phyloP scores from a whole-genome alignment of 2,329 filamentous ascomycete species.

The Coniochaeta sp. region DNA sequence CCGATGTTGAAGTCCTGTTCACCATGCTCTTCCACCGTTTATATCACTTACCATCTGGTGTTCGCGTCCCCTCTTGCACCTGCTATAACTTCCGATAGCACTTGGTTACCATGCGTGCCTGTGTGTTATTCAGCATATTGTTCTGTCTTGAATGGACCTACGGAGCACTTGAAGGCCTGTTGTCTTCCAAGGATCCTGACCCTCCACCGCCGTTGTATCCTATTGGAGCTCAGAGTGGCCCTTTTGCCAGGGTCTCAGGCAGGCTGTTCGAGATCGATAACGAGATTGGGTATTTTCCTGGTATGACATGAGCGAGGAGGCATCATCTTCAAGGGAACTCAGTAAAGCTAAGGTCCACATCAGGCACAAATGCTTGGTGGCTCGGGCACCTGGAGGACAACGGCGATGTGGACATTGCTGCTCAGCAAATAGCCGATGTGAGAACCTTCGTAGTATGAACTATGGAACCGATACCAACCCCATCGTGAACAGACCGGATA shows the following conservation, averaged over 20 bases:
- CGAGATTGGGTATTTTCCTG: constrained; percentile 8
- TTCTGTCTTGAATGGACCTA: background rate
- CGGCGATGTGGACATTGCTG: constrained; percentile 8
- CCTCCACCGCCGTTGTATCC: constrained; percentile 4
- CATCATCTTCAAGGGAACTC: too few relatives aligned
- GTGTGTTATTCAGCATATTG: background rate
- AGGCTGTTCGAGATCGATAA: constrained; percentile 9
- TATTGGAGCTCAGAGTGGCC: constrained; percentile 6
- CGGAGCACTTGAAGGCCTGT: background rate
- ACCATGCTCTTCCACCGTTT: background rate
- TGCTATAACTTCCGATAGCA: background rate
- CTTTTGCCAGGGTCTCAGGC: constrained; percentile 6
- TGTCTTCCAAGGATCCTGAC: background rate
- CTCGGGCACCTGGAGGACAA: constrained; percentile 8
- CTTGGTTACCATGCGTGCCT: background rate
- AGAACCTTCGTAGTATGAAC: background rate
- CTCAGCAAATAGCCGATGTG: constrained; percentile 9
- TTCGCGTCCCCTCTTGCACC: background rate
- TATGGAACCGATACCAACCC: background rate
- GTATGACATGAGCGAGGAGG: background rate
- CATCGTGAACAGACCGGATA: constrained; percentile 32
- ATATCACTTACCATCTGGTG: background rate
- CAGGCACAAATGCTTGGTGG: constrained; percentile 12
- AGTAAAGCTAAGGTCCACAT: background rate
- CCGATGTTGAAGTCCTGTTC: background rate